Evolutionary conservation across 345 rosid species (phyloP).

Genomic region (Euphorbia peplus): DNA sequence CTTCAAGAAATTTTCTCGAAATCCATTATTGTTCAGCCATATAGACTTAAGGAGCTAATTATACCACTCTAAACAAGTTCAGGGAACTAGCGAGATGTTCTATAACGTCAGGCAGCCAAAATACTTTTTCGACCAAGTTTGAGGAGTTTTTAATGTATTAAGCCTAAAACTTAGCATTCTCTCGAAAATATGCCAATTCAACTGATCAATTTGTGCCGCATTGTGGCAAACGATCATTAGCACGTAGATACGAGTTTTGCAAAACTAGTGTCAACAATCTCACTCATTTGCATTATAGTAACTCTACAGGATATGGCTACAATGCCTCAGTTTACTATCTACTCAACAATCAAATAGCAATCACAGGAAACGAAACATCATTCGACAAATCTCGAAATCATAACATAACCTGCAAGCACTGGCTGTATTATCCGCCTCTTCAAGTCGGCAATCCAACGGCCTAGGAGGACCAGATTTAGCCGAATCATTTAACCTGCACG

Average conservation of each 20-base stretch:
- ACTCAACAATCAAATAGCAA: neutral
- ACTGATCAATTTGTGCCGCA: neutral
- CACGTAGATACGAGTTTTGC: neutral
- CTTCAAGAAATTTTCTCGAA: too few relatives aligned
- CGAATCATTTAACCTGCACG: conserved; percentile 40
- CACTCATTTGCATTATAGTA: neutral
- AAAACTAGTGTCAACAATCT: neutral
- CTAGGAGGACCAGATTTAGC: conserved; percentile 43
- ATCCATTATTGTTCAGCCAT: too few relatives aligned
- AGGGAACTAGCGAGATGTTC: too few relatives aligned
- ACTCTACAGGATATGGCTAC: too few relatives aligned
- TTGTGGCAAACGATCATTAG: neutral
- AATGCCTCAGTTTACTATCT: neutral
- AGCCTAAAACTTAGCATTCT: neutral
- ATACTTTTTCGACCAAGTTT: too few relatives aligned
- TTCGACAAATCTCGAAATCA: neutral
- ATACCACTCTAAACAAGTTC: too few relatives aligned
- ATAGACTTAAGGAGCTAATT: too few relatives aligned
- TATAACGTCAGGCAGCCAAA: too few relatives aligned
- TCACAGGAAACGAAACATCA: neutral
- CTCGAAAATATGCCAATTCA: neutral
- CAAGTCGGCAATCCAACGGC: conserved; percentile 30
- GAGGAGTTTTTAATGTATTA: too few relatives aligned
- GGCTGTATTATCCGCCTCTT: conserved; percentile 39
- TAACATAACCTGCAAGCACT: conserved; percentile 50